phyloP scores from a whole-genome alignment of 139 green algal genomes.

The Parachlorella kessleri region DNA sequence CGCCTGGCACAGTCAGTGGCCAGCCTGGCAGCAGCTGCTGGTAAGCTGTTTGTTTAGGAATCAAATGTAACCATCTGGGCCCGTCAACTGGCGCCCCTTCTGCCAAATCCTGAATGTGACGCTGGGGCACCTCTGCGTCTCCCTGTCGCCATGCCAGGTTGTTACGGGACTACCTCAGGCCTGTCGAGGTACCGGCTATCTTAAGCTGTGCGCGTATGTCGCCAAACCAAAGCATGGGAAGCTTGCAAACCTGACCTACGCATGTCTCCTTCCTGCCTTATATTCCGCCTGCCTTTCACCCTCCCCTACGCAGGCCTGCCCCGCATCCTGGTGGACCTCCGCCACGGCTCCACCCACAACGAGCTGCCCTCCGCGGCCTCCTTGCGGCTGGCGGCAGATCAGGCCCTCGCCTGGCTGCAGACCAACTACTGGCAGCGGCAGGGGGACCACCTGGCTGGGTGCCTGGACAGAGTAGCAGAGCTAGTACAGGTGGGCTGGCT shows the following conservation, averaged over 20 bases:
- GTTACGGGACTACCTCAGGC: no score
- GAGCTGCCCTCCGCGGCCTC: constrained; percentile 73
- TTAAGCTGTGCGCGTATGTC: no score
- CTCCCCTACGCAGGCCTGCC: constrained; percentile 61
- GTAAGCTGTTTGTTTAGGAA: no score
- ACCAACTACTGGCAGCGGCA: constrained; percentile 75
- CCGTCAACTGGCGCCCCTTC: no score
- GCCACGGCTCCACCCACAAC: constrained; percentile 85
- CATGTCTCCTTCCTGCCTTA: not conserved
- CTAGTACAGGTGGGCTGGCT: constrained; percentile 35
- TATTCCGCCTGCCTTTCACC: not conserved
- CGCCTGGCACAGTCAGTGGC: constrained; percentile 69
- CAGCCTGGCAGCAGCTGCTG: constrained; percentile 50
- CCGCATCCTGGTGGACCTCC: constrained; percentile 74
- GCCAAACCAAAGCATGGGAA: no score
- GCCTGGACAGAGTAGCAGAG: constrained; percentile 1
- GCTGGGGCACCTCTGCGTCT: no score
- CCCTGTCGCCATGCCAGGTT: no score
- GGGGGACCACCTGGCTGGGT: constrained; percentile 33
- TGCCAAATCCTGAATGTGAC: no score
- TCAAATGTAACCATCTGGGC: no score
- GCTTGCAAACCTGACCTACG: no score
- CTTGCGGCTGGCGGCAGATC: constrained; percentile 58
- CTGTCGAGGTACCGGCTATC: no score
- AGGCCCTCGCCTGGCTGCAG: constrained; percentile 71